Conservation (phyloP, 2,329 filamentous ascomycete genomes). For the Colletotrichum sp. region DNA sequence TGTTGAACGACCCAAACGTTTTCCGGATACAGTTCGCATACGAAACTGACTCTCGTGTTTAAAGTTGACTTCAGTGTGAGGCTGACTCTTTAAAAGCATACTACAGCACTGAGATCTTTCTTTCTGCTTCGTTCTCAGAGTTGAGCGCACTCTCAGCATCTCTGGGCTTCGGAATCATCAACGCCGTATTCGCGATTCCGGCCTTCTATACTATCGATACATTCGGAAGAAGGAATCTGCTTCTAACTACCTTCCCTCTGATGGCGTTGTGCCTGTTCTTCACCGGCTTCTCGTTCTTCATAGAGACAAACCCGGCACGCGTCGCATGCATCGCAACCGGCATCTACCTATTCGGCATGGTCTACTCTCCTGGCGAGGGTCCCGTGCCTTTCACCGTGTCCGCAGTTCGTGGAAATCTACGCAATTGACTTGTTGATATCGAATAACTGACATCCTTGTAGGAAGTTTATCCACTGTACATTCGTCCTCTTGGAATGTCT, state of each 20-base stretch:
- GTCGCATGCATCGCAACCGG: constrained; percentile 51
- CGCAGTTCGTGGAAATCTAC: too few relatives aligned
- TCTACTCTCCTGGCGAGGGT: constrained; percentile 66
- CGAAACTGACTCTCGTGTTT: neutral
- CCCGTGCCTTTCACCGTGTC: constrained; percentile 68
- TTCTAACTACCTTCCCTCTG: constrained; percentile 68
- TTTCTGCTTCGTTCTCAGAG: constrained; percentile 55
- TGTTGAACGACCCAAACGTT: neutral
- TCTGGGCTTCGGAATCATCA: constrained; percentile 68
- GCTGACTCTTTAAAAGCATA: constrained; percentile 42
- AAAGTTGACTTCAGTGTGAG: accelerated
- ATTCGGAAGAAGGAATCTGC: constrained; percentile 68
- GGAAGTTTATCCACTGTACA: constrained; percentile 70
- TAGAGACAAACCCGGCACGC: constrained; percentile 38
- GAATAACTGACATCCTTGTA: too few relatives aligned
- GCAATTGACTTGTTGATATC: too few relatives aligned
- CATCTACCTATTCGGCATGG: constrained; percentile 55
- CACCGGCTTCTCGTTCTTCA: constrained; percentile 52
- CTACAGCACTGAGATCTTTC: constrained; percentile 67
- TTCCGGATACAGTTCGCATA: neutral
- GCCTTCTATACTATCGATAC: constrained; percentile 72
- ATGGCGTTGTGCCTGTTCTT: constrained; percentile 61
- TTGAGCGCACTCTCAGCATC: constrained; percentile 62
- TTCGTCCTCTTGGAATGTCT: constrained; percentile 67
- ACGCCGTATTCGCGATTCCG: constrained; percentile 68